Conservation (phyloP, 352 stramenopile genomes). For the Aphanomyces cochlioides region DNA sequence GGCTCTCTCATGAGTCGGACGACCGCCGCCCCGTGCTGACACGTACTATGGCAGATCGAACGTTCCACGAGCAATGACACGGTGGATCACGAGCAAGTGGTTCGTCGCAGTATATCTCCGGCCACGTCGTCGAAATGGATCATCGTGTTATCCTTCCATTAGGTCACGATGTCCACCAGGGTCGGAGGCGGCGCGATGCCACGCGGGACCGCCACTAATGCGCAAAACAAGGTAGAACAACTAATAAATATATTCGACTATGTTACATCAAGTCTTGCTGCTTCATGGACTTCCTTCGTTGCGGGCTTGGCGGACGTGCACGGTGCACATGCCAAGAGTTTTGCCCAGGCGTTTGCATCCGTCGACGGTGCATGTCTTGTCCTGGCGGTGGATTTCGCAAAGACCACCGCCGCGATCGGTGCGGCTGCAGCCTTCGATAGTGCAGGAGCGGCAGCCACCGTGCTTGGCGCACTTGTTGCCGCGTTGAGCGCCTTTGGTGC, state of each 20-base stretch:
- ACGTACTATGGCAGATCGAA: too few species aligned
- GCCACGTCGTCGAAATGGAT: background rate
- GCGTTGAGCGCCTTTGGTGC: constrained; percentile 49
- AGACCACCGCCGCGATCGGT: constrained; percentile 47
- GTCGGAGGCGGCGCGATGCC: constrained; percentile 17
- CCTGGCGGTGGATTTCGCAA: constrained; percentile 53
- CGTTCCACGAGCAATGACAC: too few species aligned
- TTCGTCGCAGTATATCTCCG: background rate
- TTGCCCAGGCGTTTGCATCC: constrained; percentile 77
- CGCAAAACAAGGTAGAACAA: background rate
- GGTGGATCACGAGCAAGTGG: background rate
- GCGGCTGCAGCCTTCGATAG: constrained; percentile 38
- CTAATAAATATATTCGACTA: background rate
- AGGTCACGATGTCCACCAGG: too few species aligned
- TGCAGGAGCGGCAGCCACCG: constrained; percentile 39
- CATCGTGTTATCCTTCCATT: background rate
- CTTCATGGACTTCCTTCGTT: constrained; percentile 36
- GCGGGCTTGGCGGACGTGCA: constrained; percentile 67
- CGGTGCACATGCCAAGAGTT: constrained; percentile 86
- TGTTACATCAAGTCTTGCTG: constrained; percentile 47
- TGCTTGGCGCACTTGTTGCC: constrained; percentile 46
- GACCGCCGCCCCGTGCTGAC: too few species aligned
- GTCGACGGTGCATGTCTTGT: constrained; percentile 76
- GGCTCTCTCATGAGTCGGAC: too few species aligned
- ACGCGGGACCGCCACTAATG: constrained; percentile 34